Conservation (phyloP, 306 rosid genomes). For the peach (Prunus persica) region Prunus_persica_NCBIv2 NC_034012.1:518501-519000, state of each 20-base stretch:
- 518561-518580: background rate
- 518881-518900: slow-evolving; percentile 97
- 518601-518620: background rate
- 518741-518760: background rate
- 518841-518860: slow-evolving; percentile 14
- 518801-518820: slow-evolving; percentile 12
- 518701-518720: background rate
- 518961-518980: slow-evolving; percentile 77
- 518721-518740: background rate
- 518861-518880: slow-evolving; percentile 96
- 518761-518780: background rate
- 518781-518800: background rate
- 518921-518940: slow-evolving; percentile 93
- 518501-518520: background rate
- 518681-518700: background rate
- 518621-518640: background rate
- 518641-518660: background rate
- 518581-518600: background rate
- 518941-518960: slow-evolving; percentile 91
- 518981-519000: slow-evolving; percentile 90
- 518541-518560: background rate
- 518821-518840: slow-evolving; percentile 16
- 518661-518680: background rate
- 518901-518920: slow-evolving; percentile 90
- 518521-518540: background rate